A percentile compares a stretch with the other conserved stretches of the same genome.
phyloP scores from a whole-genome alignment of 148 eudicot genomes.

The Nepenthes mirabilis region DNA sequence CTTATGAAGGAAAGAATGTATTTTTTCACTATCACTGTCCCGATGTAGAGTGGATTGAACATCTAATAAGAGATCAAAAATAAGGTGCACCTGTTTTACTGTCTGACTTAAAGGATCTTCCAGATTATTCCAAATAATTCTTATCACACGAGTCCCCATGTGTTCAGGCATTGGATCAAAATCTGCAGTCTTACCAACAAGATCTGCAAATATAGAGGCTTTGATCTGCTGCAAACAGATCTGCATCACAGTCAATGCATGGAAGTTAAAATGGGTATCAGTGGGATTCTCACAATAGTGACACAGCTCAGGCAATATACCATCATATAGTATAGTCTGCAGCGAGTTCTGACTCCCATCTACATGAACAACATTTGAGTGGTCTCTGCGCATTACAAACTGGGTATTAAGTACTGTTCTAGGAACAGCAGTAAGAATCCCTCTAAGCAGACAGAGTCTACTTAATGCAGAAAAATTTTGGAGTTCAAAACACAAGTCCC shows the following conservation, averaged over 20 bases:
- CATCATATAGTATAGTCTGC: conserved; percentile 62
- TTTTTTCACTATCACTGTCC: conserved; percentile 33
- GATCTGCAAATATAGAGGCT: conserved; percentile 50
- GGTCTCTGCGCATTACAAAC: conserved; percentile 21
- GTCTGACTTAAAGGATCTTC: conserved; percentile 96
- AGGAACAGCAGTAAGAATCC: conserved; percentile 74
- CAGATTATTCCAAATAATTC: conserved; percentile 87
- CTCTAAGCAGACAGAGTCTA: conserved; percentile 87
- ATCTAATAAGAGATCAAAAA: conserved; percentile 81
- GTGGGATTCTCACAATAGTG: conserved; percentile 73
- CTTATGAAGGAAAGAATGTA: conserved; percentile 34
- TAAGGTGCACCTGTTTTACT: conserved; percentile 94
- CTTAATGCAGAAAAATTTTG: conserved; percentile 40
- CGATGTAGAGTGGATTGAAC: conserved; percentile 49
- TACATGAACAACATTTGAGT: not conserved
- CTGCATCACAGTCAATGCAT: conserved; percentile 85
- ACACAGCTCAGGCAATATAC: conserved; percentile 85
- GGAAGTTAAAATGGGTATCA: conserved; percentile 95
- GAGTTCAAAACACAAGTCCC: conserved; percentile 51
- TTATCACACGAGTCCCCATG: conserved; percentile 47
- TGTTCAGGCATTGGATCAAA: conserved; percentile 52
- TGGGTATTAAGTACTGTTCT: conserved; percentile 58
- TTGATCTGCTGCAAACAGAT: conserved; percentile 96
- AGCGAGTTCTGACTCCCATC: conserved; percentile 15
- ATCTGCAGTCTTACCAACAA: conserved; percentile 17